A percentile compares a stretch with the other conserved stretches of the same genome.
phyloP scores from a whole-genome alignment of 495 filamentous ascomycete species.

The Aspergillus heteromorphus region DNA sequence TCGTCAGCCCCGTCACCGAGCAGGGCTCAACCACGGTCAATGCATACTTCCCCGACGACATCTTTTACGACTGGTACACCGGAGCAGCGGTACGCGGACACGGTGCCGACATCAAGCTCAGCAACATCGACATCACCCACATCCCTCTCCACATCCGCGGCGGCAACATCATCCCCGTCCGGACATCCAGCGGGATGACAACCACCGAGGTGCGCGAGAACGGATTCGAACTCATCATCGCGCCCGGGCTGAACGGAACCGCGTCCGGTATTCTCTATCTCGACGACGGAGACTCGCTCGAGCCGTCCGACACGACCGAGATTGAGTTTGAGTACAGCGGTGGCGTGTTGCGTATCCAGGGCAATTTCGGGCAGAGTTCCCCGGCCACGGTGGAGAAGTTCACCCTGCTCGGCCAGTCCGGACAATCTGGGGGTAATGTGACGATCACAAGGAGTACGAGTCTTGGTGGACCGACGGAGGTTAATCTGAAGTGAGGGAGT shows the following conservation, averaged over 20 bases:
- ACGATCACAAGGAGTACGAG: constrained; percentile 20
- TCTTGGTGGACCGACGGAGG: constrained; percentile 21
- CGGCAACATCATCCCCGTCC: constrained; percentile 62
- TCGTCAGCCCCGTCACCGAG: constrained; percentile 68
- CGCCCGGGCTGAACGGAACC: constrained; percentile 46
- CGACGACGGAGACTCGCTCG: constrained; percentile 55
- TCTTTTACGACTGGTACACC: constrained; percentile 77
- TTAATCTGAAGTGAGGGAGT: constrained; percentile 11
- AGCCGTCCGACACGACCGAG: constrained; percentile 41
- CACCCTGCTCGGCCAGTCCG: constrained; percentile 47
- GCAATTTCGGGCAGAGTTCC: constrained; percentile 46
- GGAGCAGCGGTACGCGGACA: constrained; percentile 50
- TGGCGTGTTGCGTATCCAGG: constrained; percentile 45
- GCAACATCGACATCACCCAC: constrained; percentile 51
- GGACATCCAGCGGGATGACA: constrained; percentile 59
- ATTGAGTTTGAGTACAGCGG: constrained; percentile 50
- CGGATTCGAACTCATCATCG: constrained; percentile 66
- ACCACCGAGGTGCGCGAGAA: constrained; percentile 61
- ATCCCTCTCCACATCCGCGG: constrained; percentile 72
- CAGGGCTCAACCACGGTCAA: constrained; percentile 58
- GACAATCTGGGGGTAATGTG: constrained; percentile 7
- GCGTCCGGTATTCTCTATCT: constrained; percentile 54
- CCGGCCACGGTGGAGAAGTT: constrained; percentile 50
- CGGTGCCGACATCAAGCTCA: constrained; percentile 48
- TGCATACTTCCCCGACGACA: constrained; percentile 68